Evolutionary conservation across 2,329 filamentous ascomycete species (phyloP), one percentile per base, ranked within the genome.

Genomic region (Monilinia fructigena): DNA sequence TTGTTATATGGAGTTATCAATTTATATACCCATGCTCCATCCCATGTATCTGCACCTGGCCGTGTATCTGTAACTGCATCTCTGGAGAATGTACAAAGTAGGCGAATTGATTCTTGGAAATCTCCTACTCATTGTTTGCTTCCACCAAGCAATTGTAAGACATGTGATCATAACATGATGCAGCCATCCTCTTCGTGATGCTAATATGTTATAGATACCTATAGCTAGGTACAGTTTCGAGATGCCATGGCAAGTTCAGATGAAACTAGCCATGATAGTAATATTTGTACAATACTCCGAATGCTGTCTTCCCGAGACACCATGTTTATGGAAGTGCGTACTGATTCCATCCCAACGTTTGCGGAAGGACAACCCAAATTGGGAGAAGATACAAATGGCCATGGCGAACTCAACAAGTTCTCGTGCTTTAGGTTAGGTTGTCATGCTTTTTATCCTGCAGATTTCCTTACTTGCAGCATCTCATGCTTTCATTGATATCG

Each of bases 81-180:
- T 65, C 58, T 59, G 45, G 48, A 54, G 38, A 55, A 50, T 61
- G n/a, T 26, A 50, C 18, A 20, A 38, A 38, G 10, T 31, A 50
- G 38, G 58, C 31, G 45, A 61, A 20, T 50, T 42, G 31, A 20
- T 38, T 38, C 31, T 31, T 61, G 45, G 58, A 40, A 50, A 35
- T 35, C 28, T 23, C 42, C 56, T 62, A 16, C 28, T 54, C 40
- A 31, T 18, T 23, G n/a, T 26, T 40, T 40, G 18, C 59, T 45
- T 38, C 35, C 35, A 20, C 23, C 50, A 35, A 53, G 28, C 35
- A 35, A 64, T 40, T 50, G 55, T 65, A 61, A 66, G 63, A 66
- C 63, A 66, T 66, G 63, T 66, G 63, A 66, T 61, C 26, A 61
- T 61, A 61, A 66, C 16, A 53, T 45, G 16, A 60, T 61, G 63